Conservation (phyloP, 805 yeast genomes). For the Pichia insulana region DNA sequence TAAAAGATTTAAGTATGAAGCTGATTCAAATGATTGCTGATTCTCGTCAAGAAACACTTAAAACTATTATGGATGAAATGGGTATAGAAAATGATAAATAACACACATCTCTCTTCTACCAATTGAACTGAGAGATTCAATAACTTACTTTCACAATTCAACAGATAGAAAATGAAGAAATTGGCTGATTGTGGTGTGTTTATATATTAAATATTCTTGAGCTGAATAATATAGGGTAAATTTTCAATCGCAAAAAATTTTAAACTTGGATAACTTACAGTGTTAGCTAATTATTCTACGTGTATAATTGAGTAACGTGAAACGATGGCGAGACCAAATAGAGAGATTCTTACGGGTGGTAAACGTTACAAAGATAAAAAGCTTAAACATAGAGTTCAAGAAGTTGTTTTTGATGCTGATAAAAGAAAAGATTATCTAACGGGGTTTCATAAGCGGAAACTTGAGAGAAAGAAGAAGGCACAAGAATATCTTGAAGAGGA, state of each 20-base stretch:
- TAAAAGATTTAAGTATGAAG: slow-evolving; percentile 52
- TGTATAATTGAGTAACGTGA: no score
- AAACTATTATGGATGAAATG: slow-evolving; percentile 46
- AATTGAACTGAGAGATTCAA: no score
- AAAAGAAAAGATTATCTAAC: slow-evolving; percentile 79
- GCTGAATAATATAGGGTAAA: no score
- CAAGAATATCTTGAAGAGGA: slow-evolving; percentile 67
- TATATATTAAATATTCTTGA: no score
- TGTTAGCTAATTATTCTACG: no score
- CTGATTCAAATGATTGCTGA: slow-evolving; percentile 54
- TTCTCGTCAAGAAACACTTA: slow-evolving; percentile 39
- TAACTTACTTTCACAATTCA: no score
- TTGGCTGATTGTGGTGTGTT: no score
- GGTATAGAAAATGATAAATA: slow-evolving; percentile 25
- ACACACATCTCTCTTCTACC: neutral
- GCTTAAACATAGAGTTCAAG: slow-evolving; percentile 64
- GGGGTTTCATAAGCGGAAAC: slow-evolving; percentile 91
- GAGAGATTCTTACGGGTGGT: slow-evolving; percentile 86
- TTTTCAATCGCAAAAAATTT: no score
- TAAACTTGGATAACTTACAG: no score
- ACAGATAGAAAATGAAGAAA: no score
- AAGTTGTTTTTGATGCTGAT: slow-evolving; percentile 74
- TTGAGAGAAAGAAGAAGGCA: slow-evolving; percentile 83
- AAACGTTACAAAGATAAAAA: slow-evolving; percentile 63
- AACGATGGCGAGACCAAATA: slow-evolving; percentile 41